Base-by-base conservation (phyloP, 495 filamentous ascomycete genomes). In the Penicillium cataractarum region DNA sequence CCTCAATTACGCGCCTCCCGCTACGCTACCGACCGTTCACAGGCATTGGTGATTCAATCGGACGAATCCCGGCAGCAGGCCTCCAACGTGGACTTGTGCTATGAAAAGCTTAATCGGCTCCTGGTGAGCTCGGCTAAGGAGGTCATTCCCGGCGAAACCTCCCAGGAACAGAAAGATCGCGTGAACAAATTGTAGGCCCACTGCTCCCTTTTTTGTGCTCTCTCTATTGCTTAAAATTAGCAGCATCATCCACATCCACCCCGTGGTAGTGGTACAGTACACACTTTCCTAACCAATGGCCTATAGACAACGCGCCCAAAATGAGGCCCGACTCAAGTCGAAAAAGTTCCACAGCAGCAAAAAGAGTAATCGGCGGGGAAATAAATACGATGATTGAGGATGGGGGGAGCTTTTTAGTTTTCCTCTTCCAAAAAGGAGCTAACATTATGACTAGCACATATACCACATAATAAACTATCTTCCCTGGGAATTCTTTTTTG, bases 271-370 rank as follows among this genome's bases (percentile, higher is more conserved):
- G 46, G 46, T 27, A 52, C n/a, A n/a, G n/a, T n/a, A n/a, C n/a
- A n/a, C n/a, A n/a, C 15, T 8, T 17, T 42, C 10, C 24, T 37
- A 24, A 52, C 33, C 55, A 57, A 65, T 40, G 0, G 21, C 29
- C 12, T 19, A 58, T 60, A 97, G 92, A 61, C 83, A 91, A 75
- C 88, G 87, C 55, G 81, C 84, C 21, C 89, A 89, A 57, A 91
- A 89, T 58, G 86, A 92, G 61, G 71, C 76, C n/a, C 80, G 92
- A 55, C 63, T 97, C 37, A 86, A 80, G 70, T 74, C 69, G 17
- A 98, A 97, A 77, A 97, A 96, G 76, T 65, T 80, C 29, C 90
- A 90, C 54, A 87, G 89, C 65, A 84, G 79, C 52, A 98, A 97
- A 79, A 98, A 98, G 75, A 82, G 81, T 26, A 83, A 78, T 60